Conservation (phyloP, 768 basidiomycete species). For the Mycena alexandri region DNA sequence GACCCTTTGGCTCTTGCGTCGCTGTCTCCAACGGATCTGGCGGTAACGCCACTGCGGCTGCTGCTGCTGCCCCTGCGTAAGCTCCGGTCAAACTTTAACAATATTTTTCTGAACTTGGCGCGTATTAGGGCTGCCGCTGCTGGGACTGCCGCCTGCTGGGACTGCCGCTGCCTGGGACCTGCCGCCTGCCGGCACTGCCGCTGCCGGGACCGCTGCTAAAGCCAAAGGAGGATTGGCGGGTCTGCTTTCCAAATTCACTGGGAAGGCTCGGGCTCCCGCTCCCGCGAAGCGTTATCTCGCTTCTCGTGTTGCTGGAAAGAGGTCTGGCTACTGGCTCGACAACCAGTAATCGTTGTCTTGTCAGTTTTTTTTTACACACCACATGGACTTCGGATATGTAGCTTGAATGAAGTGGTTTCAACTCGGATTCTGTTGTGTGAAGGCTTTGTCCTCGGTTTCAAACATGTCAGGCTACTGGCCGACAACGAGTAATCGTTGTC, state of each 20-base stretch:
- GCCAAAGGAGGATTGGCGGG: conserved; percentile 26
- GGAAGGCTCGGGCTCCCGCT: conserved; percentile 5
- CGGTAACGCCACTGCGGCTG: too few relatives aligned
- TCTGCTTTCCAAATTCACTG: conserved; percentile 3
- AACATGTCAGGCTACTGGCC: conserved; percentile 33
- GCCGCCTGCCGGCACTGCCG: too few relatives aligned
- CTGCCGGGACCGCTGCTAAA: too few relatives aligned
- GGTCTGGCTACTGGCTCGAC: conserved; percentile 35
- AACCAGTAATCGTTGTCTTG: conserved; percentile 24
- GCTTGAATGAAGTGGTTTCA: conserved; percentile 33
- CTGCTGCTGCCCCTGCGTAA: too few relatives aligned
- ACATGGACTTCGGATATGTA: background rate
- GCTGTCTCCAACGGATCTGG: conserved; percentile 12
- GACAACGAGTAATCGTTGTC: conserved; percentile 30
- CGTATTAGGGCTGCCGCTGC: too few relatives aligned
- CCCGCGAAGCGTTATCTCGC: conserved; percentile 29
- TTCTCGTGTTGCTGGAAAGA: conserved; percentile 35
- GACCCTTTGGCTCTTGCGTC: conserved; percentile 35
- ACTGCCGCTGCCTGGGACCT: too few relatives aligned
- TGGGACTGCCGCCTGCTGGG: too few relatives aligned
- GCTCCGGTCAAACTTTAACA: too few relatives aligned
- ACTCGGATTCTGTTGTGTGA: too few relatives aligned
- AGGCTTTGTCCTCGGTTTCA: too few relatives aligned
- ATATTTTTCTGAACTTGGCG: too few relatives aligned
- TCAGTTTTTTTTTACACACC: background rate